phyloP scores from a whole-genome alignment of 2,329 filamentous ascomycete species.

The Aspergillus alliaceus region DNA sequence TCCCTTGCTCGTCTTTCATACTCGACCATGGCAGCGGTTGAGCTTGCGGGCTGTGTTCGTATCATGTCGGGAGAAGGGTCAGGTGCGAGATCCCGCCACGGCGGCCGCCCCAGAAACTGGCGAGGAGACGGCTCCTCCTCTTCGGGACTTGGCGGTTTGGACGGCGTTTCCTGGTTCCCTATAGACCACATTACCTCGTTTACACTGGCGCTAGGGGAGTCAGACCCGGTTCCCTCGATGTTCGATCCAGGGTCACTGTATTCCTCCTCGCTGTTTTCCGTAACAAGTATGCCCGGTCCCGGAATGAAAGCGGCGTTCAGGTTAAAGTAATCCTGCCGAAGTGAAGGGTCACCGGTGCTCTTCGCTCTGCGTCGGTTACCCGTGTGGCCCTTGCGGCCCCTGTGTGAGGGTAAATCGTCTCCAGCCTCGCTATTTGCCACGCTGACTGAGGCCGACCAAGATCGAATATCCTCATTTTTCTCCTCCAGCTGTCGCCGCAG shows the following conservation, averaged over 20 bases:
- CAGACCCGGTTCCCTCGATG: slow-evolving; percentile 24
- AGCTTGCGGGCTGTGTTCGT: slow-evolving; percentile 50
- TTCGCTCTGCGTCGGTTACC: slow-evolving; percentile 48
- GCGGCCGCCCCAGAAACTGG: slow-evolving; percentile 42
- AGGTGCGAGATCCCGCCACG: slow-evolving; percentile 50
- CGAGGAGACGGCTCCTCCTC: slow-evolving; percentile 31
- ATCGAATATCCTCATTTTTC: slow-evolving; percentile 54
- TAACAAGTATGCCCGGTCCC: slow-evolving; percentile 51
- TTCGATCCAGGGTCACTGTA: slow-evolving; percentile 28
- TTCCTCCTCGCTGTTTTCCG: slow-evolving; percentile 44
- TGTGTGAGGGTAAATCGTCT: slow-evolving; percentile 23
- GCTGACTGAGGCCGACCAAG: slow-evolving; percentile 54
- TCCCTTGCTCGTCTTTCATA: slow-evolving; percentile 52
- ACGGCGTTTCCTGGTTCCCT: slow-evolving; percentile 22
- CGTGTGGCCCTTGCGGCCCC: slow-evolving; percentile 21
- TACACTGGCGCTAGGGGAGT: slow-evolving; percentile 26
- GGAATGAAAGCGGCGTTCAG: slow-evolving; percentile 42
- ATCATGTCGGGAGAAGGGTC: slow-evolving; percentile 30
- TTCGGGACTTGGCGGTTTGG: slow-evolving; percentile 24
- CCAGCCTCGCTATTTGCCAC: slow-evolving; percentile 45
- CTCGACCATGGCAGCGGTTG: slow-evolving; percentile 56
- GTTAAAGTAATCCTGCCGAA: slow-evolving; percentile 36
- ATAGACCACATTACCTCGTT: slow-evolving; percentile 24
- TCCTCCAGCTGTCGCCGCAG: slow-evolving; percentile 48
- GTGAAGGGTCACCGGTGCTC: slow-evolving; percentile 38